phyloP scores from a whole-genome alignment of 2,329 filamentous ascomycete species.

The Aureobasidium melanogenum region DNA sequence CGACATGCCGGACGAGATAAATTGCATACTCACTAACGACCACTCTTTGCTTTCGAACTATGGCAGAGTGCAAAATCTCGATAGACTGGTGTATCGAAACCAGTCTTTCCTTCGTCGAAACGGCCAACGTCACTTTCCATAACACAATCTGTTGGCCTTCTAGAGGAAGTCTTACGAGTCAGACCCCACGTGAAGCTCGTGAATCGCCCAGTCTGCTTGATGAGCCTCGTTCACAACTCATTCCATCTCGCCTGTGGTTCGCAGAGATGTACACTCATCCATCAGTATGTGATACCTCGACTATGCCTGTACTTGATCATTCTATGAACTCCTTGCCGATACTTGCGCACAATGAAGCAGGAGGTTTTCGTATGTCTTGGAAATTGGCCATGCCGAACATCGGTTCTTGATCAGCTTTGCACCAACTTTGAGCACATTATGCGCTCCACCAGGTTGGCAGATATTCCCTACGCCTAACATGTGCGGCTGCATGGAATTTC shows the following conservation, averaged over 20 bases:
- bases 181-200: neutral
- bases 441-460: constrained; percentile 7
- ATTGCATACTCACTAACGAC: neutral
- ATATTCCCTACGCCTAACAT: constrained; percentile 17
- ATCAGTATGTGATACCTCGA: neutral
- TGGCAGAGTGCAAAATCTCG: neutral
- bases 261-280: neutral
- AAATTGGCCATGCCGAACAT: constrained; percentile 6
- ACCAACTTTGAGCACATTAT: constrained; percentile 15
- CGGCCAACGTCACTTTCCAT: neutral
- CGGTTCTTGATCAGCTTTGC: constrained; percentile 16
- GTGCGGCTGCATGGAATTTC: constrained; percentile 16
- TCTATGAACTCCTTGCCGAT: neutral
- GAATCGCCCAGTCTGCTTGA: neutral
- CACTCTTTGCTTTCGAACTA: neutral
- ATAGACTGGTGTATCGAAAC: neutral
- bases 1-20: neutral
- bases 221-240: neutral
- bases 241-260: neutral
- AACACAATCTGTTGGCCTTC: too few relatives aligned
- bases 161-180: too few relatives aligned
- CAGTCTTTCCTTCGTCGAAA: neutral
- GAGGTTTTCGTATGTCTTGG: constrained; percentile 1
- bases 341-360: neutral
- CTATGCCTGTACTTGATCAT: neutral